Conservation (phyloP, 2,329 filamentous ascomycete genomes). For the Pseudogymnoascus sp. region DNA sequence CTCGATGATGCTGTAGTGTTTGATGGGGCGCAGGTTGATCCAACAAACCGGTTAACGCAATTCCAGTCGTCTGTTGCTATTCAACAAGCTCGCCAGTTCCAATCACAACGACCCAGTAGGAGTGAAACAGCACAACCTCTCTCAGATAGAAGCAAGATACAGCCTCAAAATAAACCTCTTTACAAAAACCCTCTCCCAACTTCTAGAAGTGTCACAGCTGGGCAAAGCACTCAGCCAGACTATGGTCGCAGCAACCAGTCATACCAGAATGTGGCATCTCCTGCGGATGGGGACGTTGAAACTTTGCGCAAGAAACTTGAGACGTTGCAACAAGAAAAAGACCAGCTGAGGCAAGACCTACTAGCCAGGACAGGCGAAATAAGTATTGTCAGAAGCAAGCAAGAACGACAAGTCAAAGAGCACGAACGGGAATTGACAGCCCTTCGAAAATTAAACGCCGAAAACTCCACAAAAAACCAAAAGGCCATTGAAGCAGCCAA, state of each 20-base stretch:
- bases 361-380: conserved; percentile 61
- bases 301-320: conserved; percentile 1
- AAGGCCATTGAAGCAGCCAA: conserved; percentile 55
- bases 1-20: conserved; percentile 49
- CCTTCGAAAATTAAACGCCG: conserved; percentile 54
- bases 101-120: conserved; percentile 7
- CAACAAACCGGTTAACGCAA: neutral
- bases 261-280: conserved; percentile 8
- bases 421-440: conserved; percentile 54
- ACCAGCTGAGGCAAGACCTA: conserved; percentile 48
- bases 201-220: neutral
- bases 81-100: conserved; percentile 5
- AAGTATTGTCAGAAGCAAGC: conserved; percentile 64
- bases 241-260: neutral
- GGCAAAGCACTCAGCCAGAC: neutral
- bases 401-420: conserved; percentile 50
- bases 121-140: conserved; percentile 2
- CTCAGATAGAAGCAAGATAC: neutral
- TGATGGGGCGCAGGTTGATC: conserved; percentile 18
- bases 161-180: neutral
- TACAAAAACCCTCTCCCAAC: neutral
- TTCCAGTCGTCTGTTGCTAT: conserved; percentile 2
- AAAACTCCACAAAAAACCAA: conserved; percentile 55
- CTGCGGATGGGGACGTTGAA: neutral
- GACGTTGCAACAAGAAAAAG: conserved; percentile 39